Conservation (phyloP, 1,139 yeast genomes). For the Yamadazyma pseudoaaseri region DNA sequence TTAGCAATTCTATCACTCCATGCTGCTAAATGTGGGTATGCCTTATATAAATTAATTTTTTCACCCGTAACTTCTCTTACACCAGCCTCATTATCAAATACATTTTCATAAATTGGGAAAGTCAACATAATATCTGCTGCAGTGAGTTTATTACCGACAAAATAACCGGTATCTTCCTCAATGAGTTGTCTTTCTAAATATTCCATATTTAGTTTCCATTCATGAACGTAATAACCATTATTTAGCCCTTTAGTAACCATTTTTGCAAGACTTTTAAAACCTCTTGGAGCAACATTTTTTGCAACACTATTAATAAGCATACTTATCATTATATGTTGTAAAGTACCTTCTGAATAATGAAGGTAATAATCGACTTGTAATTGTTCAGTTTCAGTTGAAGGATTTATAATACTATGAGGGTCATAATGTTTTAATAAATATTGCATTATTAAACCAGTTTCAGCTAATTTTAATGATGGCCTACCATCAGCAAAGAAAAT, state of each 20-base stretch:
- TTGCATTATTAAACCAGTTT: slow-evolving; percentile 48
- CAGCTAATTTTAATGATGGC: slow-evolving; percentile 34
- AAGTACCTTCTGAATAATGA: slow-evolving; percentile 57
- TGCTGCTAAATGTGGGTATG: slow-evolving; percentile 28
- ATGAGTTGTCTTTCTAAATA: slow-evolving; percentile 40
- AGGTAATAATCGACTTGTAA: slow-evolving; percentile 48
- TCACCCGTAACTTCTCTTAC: slow-evolving; percentile 34
- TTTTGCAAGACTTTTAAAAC: slow-evolving; percentile 39
- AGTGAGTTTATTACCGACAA: slow-evolving; percentile 54
- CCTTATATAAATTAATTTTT: slow-evolving; percentile 29
- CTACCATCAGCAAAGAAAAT: slow-evolving; percentile 46
- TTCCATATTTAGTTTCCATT: slow-evolving; percentile 39
- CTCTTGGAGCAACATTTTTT: slow-evolving; percentile 45
- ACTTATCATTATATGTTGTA: slow-evolving; percentile 46
- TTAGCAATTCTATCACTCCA: slow-evolving; percentile 37
- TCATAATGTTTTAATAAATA: slow-evolving; percentile 44
- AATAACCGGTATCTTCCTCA: slow-evolving; percentile 44
- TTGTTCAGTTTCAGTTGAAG: slow-evolving; percentile 29
- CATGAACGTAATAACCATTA: slow-evolving; percentile 39
- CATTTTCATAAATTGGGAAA: slow-evolving; percentile 44
- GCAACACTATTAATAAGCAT: slow-evolving; percentile 41
- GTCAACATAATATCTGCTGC: slow-evolving; percentile 60
- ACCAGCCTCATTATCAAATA: slow-evolving; percentile 41
- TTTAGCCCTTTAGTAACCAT: slow-evolving; percentile 43
- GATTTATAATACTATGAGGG: slow-evolving; percentile 29